Evolutionary conservation across 1,284 basidiomycete species (phyloP), one percentile per base, ranked within the genome.

Genomic region (Pisolithus thermaeus): DNA sequence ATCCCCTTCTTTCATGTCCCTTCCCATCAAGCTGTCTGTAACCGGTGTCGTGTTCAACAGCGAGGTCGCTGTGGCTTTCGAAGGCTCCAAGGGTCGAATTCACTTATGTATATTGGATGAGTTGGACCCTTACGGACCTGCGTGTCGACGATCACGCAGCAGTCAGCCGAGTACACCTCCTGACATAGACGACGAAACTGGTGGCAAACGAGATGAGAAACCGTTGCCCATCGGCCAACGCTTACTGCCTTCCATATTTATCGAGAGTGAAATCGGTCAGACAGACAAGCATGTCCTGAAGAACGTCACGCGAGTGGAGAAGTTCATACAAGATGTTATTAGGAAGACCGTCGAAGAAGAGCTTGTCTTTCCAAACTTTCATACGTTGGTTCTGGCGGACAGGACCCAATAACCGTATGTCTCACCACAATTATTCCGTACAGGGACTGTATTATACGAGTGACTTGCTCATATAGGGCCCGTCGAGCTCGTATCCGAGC

Each of bases 201-300:
- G 56, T 3, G 53, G 62, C 48, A 69, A 57, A 53, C 68, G 71
- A n/a, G 68, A 67, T 16, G 68, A 73, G 8, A 88, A 89, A 60
- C 81, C 80, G 28, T 68, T 87, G 16, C 84, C 90, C 0, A 76
- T 91, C 3, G 96, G 94, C 0, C 83, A 90, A 61, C 79, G 90
- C 23, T 72, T 99, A 27, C 72, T 99, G n/a, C 92, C 92, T 1
- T 81, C 83, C n/a, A 87, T 98, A 52, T 81, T 87, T 59, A 94
- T 99, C 64, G 96, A 99, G 70, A 92, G 88, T 64, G 92, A 97
- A 71, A 96, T 99, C 48, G 97, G 97, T 1, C 92, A 97, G 73
- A 76, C 87, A 27, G 94, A 97, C 66, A 97, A 95, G 59, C 95
- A 98, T 72, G 91, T 97, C 3, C 68, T 99, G 59, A 90, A 93